A percentile compares a stretch with the other conserved stretches of the same genome.
Evolutionary conservation across 202 grass and related monocot species (phyloP).

Genomic region (Schoenoplectus triqueter): DNA sequence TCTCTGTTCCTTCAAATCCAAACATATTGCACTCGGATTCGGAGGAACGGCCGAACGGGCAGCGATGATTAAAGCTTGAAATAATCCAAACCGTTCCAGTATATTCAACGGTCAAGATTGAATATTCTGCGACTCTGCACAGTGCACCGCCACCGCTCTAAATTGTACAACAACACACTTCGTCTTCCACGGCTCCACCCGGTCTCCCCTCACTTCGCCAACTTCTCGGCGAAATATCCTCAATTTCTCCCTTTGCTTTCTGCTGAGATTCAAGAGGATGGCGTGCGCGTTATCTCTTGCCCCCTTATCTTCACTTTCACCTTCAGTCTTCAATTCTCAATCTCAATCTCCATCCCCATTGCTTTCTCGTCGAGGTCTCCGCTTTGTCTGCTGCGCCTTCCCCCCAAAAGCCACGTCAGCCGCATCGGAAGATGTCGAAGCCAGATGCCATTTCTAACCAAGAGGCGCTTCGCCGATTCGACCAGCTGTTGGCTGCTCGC

Average conservation of each 20-base stretch:
- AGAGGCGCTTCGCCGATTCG: background rate
- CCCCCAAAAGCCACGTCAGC: background rate
- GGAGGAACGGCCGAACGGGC: too few relatives aligned
- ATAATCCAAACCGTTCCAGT: too few relatives aligned
- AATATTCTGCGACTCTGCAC: too few relatives aligned
- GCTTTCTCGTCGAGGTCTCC: background rate
- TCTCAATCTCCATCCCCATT: too few relatives aligned
- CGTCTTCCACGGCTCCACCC: too few relatives aligned
- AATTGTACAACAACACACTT: too few relatives aligned
- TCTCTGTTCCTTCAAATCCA: too few relatives aligned
- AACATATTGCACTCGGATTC: too few relatives aligned
- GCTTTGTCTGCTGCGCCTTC: background rate
- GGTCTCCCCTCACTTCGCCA: too few relatives aligned
- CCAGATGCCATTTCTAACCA: background rate
- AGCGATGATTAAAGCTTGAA: too few relatives aligned
- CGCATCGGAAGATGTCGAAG: background rate
- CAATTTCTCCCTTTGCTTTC: background rate
- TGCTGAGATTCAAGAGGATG: background rate
- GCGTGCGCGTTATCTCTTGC: background rate
- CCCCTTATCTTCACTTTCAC: background rate
- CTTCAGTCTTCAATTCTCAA: background rate
- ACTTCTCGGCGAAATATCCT: background rate
- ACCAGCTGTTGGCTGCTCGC: background rate
- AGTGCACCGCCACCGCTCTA: too few relatives aligned
- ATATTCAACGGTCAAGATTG: too few relatives aligned